Conservation (phyloP, 108 stramenopile species). For the Cyclotella sp. region DNA sequence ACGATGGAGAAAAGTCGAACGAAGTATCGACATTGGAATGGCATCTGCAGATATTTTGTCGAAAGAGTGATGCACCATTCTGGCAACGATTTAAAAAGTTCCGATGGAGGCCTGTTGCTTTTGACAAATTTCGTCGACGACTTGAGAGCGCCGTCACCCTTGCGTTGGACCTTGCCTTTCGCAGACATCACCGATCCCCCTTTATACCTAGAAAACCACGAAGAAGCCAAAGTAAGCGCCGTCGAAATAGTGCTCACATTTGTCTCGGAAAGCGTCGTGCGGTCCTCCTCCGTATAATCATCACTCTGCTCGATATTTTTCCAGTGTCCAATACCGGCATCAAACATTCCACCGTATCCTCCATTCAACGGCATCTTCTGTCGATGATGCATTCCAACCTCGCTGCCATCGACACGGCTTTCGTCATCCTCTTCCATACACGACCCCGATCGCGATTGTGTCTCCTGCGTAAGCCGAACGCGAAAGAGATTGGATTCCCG, state of each 20-base stretch:
- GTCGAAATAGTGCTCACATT: neutral
- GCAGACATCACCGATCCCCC: neutral
- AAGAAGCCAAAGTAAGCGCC: conserved; percentile 11
- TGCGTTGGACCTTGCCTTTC: neutral
- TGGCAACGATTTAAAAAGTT: neutral
- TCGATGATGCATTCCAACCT: neutral
- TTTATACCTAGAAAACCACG: neutral
- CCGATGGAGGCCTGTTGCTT: neutral
- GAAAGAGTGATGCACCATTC: conserved; percentile 1
- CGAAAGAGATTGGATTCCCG: conserved; percentile 8
- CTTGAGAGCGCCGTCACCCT: neutral
- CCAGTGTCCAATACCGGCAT: neutral
- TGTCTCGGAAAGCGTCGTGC: neutral
- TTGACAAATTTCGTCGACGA: neutral
- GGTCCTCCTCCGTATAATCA: neutral
- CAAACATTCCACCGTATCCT: conserved; percentile 54
- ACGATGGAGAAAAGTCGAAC: conserved; percentile 33
- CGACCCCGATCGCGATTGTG: neutral
- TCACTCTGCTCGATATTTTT: neutral
- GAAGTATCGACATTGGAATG: conserved; percentile 38
- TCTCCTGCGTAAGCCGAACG: neutral
- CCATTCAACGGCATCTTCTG: conserved; percentile 42
- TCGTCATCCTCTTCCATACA: conserved; percentile 1
- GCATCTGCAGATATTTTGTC: conserved; percentile 14
- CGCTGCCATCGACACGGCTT: neutral